These are phyloP conservation scores for Coemansia sp. DNA, from an alignment of 192 early-diverging fungal species.

Conservation along the genomic window DNA sequence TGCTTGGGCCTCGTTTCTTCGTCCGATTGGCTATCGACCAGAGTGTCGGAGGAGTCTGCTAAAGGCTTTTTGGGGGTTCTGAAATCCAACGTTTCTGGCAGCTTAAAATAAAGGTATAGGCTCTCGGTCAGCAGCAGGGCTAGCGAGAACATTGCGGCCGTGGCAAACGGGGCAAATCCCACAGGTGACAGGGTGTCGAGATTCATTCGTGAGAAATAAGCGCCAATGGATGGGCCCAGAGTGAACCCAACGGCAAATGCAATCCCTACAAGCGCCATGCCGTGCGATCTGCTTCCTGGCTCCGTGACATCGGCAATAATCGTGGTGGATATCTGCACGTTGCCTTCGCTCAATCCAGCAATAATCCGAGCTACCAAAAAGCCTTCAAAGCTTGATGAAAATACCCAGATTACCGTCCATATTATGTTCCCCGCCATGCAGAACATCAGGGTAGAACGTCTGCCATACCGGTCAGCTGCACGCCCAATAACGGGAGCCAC, in stretches of 20 bases:
- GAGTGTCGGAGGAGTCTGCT: background rate
- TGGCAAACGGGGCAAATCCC: slow-evolving; percentile 72
- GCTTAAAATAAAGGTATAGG: slow-evolving; percentile 66
- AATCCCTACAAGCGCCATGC: slow-evolving; percentile 93
- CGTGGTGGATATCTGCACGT: slow-evolving; percentile 94
- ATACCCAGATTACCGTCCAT: slow-evolving; percentile 91
- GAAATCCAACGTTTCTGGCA: slow-evolving; percentile 77
- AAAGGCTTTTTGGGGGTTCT: background rate
- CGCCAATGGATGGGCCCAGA: slow-evolving; percentile 88
- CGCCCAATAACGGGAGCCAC: slow-evolving; percentile 82
- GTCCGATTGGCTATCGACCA: background rate
- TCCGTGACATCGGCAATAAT: slow-evolving; percentile 95
- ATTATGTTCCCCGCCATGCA: slow-evolving; percentile 93
- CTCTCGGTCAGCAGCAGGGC: slow-evolving; percentile 81
- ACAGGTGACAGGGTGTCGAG: slow-evolving; percentile 20
- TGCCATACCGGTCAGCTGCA: slow-evolving; percentile 76
- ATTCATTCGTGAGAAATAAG: slow-evolving; percentile 62
- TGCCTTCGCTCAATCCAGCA: slow-evolving; percentile 95
- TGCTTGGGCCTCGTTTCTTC: background rate
- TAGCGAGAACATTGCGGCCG: slow-evolving; percentile 85
- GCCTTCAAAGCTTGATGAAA: slow-evolving; percentile 75
- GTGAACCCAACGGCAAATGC: slow-evolving; percentile 97
- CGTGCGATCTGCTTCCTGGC: slow-evolving; percentile 69
- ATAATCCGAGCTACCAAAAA: slow-evolving; percentile 87
- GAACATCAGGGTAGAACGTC: slow-evolving; percentile 77